phyloP scores from a whole-genome alignment of 139 green algal genomes.

The Bryopsis sp. region DNA sequence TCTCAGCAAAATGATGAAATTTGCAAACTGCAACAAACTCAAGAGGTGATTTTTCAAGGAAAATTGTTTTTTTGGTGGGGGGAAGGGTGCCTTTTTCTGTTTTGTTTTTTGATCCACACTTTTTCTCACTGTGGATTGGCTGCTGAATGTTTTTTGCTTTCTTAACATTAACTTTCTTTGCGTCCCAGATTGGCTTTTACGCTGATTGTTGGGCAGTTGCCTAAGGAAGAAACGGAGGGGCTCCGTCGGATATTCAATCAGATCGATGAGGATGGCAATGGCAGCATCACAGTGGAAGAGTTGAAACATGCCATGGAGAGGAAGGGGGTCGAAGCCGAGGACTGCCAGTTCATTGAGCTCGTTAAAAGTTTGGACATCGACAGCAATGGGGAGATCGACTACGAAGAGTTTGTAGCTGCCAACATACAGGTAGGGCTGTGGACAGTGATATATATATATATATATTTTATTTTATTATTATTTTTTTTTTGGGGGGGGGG shows the following conservation, averaged over 20 bases:
- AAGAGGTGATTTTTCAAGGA: too few relatives aligned
- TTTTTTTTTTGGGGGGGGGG: background rate
- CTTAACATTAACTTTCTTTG: too few relatives aligned
- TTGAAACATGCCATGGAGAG: slow-evolving; percentile 7
- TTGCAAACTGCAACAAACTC: slow-evolving; percentile 19
- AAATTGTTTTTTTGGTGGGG: too few relatives aligned
- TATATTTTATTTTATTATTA: background rate
- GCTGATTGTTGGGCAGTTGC: slow-evolving; percentile 12
- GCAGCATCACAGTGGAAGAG: slow-evolving; percentile 1
- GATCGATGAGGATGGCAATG: background rate
- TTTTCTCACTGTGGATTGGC: too few relatives aligned
- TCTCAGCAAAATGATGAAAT: slow-evolving; percentile 2
- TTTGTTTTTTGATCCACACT: too few relatives aligned
- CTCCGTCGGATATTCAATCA: slow-evolving; percentile 12
- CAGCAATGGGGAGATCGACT: slow-evolving; percentile 1
- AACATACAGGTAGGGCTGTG: slow-evolving; percentile 1
- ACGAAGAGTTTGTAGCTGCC: slow-evolving; percentile 15
- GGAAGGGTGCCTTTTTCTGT: too few relatives aligned
- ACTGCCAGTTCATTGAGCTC: background rate
- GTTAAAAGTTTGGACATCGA: slow-evolving; percentile 10
- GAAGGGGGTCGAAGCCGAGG: slow-evolving; percentile 4
- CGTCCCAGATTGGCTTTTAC: slow-evolving; percentile 5
- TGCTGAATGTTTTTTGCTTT: too few relatives aligned
- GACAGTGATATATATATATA: background rate
- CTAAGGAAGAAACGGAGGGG: slow-evolving; percentile 6